Conservation (phyloP, 306 rosid genomes). For the Fragaria ananassa region DNA sequence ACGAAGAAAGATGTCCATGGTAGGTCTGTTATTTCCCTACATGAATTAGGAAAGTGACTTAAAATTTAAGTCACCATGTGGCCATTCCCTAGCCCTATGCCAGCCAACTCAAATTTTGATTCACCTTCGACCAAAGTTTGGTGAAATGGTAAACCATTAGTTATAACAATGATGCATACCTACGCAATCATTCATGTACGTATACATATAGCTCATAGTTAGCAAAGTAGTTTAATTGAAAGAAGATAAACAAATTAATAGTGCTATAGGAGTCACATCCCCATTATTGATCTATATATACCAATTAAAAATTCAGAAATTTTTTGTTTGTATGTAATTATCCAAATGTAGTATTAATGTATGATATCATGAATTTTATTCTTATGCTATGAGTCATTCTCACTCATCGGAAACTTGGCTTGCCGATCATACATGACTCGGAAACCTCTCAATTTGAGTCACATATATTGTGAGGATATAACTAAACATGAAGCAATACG, state of each 20-base stretch:
- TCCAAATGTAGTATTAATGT: background rate
- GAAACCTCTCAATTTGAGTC: slow-evolving; percentile 19
- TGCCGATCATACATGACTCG: background rate
- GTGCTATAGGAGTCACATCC: background rate
- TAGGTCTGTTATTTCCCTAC: slow-evolving; percentile 11
- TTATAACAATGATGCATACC: background rate
- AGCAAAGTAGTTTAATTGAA: background rate
- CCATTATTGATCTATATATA: background rate
- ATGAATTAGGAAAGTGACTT: slow-evolving; percentile 25
- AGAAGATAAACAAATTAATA: background rate
- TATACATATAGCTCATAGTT: background rate
- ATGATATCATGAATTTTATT: slow-evolving; percentile 9
- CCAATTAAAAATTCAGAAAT: background rate
- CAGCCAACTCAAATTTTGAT: background rate
- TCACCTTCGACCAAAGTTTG: background rate
- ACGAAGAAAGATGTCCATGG: background rate
- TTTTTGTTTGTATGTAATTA: slow-evolving; percentile 3
- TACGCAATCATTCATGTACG: background rate
- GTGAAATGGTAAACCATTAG: background rate
- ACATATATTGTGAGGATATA: background rate
- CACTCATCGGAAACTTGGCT: slow-evolving; percentile 6
- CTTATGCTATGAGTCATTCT: background rate
- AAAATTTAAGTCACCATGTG: slow-evolving; percentile 6
- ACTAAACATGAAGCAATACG: background rate
- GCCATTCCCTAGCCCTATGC: background rate